Percentiles rank a stretch among this genome's conserved stretches.
phyloP scores from a whole-genome alignment of 768 basidiomycete genomes.

The Lentinula guzmanii region DNA sequence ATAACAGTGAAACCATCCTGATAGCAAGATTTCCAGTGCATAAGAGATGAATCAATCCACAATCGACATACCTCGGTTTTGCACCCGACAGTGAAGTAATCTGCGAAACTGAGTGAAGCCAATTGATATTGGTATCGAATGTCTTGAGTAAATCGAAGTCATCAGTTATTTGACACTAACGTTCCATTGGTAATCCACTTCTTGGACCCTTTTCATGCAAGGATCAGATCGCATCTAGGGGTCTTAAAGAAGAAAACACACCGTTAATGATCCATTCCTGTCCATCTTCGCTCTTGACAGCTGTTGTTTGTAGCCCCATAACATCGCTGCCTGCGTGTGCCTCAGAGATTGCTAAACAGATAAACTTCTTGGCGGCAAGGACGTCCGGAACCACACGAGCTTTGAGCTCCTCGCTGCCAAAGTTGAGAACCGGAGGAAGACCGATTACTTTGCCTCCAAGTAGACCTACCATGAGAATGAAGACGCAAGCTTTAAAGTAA shows the following conservation, averaged over 20 bases:
- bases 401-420: conserved; percentile 55
- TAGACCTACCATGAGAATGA: conserved; percentile 28
- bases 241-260: conserved; percentile 18
- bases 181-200: conserved; percentile 83
- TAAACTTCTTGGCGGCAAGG: conserved; percentile 67
- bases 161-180: conserved; percentile 22
- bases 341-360: conserved; percentile 84
- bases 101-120: conserved; percentile 30
- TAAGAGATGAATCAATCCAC: background rate
- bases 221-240: conserved; percentile 5
- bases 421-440: conserved; percentile 81
- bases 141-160: too few relatives aligned
- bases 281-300: conserved; percentile 73
- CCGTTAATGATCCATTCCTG: conserved; percentile 79
- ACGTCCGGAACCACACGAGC: conserved; percentile 58
- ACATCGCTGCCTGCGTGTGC: conserved; percentile 87
- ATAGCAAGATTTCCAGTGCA: background rate
- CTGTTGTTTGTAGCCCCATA: conserved; percentile 64
- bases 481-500: background rate
- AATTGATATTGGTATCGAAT: too few relatives aligned
- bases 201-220: conserved; percentile 41
- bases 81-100: conserved; percentile 66
- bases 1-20: conserved; percentile 76
- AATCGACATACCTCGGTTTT: conserved; percentile 38
- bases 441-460: conserved; percentile 77